Base-by-base conservation (phyloP, 805 yeast genomes). In the Metschnikowia koreensis region DNA sequence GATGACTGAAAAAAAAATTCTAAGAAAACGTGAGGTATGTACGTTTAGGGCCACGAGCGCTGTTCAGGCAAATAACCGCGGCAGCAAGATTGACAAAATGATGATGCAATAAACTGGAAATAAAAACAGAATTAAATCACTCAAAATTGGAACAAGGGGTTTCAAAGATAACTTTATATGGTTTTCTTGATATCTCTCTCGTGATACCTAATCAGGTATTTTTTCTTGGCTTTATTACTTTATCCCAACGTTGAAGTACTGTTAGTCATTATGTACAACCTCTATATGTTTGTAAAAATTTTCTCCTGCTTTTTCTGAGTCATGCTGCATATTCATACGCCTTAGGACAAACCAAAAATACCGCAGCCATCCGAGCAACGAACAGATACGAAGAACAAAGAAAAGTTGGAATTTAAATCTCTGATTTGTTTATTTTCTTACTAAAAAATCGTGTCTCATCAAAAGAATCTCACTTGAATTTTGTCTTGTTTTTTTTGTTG, bases 31-130 rank as follows among this genome's bases (percentile, higher is more conserved):
- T 37, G 39, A 37, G 39, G 39, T 40, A 27, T 40, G 43, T 16
- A 7, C 26, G 43, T 26, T 12, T 26, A 7, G 28, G 46, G 46
- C 46, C 46, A 43, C 28, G 46, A 43, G 46, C 46, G 17, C 46
- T 43, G 46, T 12, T 43, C 46, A 33, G 39, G 45, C 39, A 36
- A 22, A 34, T 29, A 11, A 13, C 34, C 34, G 34, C 34, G 34
- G 16, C 40, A 33, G 46, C 36, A 17, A 34, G 28, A 31, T 27
- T 22, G 7, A 15, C 43, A 40, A 40, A 40, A 26, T 12, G 16
- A 27, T 40, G 39, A 33, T 17, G 28, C 12, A 9, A 26, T 8
- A 8, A n/a, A 26, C 16, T 29, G 17, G 7, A 11, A 43, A 22
- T 10, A 11, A 33, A n/a, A 26, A n/a, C 34, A 31, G n/a, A 31